Conservation (phyloP, 2,329 filamentous ascomycete species). For the Talaromyces atroroseus region DNA sequence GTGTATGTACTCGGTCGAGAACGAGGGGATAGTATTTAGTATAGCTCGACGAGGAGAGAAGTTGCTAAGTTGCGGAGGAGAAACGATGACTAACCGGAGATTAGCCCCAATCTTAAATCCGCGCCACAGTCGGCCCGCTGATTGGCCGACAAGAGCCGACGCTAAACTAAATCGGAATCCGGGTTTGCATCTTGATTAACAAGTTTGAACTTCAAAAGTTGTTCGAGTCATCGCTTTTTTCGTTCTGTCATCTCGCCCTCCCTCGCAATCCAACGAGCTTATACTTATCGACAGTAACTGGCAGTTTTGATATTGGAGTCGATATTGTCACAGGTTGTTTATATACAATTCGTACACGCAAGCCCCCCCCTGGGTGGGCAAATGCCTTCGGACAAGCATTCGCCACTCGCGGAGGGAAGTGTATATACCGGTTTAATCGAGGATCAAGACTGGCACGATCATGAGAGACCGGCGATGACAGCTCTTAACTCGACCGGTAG, state of each 20-base stretch:
- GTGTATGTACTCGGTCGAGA: background rate
- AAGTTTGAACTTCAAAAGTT: background rate
- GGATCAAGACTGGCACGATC: constrained; percentile 23
- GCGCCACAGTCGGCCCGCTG: background rate
- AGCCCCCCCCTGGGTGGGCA: constrained; percentile 21
- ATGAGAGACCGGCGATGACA: constrained; percentile 31
- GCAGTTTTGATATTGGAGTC: background rate
- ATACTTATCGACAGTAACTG: background rate
- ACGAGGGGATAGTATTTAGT: background rate
- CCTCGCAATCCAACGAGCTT: background rate
- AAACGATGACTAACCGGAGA: constrained; percentile 15
- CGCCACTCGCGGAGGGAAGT: constrained; percentile 12
- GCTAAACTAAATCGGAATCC: background rate
- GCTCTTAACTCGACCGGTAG: constrained; percentile 23
- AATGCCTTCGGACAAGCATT: constrained; percentile 19
- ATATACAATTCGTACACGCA: background rate
- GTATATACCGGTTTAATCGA: constrained; percentile 7
- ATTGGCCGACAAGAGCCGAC: background rate
- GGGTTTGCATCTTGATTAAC: background rate
- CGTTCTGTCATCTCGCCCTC: background rate
- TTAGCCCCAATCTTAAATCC: constrained; percentile 3
- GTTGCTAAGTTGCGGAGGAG: background rate
- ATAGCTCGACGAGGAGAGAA: background rate
- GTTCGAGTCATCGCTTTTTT: background rate
- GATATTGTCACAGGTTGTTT: too few species aligned